These are phyloP conservation scores for Entomortierella parvispora DNA, from an alignment of 192 early-diverging fungal genomes.

Conservation along the genomic window DNA sequence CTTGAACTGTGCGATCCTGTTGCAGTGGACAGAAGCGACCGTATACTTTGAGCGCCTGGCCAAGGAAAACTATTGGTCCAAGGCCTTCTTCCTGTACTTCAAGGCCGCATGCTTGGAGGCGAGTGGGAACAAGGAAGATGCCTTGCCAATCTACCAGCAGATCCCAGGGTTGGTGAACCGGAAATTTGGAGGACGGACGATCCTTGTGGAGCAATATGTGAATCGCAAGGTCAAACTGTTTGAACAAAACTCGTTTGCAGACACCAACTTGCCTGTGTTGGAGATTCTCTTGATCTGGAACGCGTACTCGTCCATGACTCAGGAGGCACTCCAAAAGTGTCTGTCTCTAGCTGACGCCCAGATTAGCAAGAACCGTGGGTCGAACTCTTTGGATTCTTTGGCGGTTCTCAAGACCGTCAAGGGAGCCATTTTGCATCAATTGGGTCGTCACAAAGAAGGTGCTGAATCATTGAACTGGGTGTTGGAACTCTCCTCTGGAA, in stretches of 20 bases:
- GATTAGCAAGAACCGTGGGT: constrained; percentile 35
- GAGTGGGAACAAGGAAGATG: constrained; percentile 73
- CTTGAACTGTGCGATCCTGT: constrained; percentile 54
- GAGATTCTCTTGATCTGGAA: constrained; percentile 64
- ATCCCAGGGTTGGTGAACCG: constrained; percentile 56
- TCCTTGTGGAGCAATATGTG: constrained; percentile 59
- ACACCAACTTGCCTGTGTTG: constrained; percentile 57
- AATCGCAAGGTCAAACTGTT: constrained; percentile 57
- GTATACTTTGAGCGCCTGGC: constrained; percentile 48
- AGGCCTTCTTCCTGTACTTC: constrained; percentile 57
- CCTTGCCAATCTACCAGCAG: constrained; percentile 69
- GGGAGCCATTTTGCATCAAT: constrained; percentile 55
- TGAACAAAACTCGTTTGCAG: constrained; percentile 57
- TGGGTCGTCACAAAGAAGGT: constrained; percentile 47
- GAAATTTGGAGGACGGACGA: constrained; percentile 58
- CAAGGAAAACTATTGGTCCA: constrained; percentile 60
- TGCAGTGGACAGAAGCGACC: constrained; percentile 55
- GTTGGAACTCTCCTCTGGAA: constrained; percentile 47
- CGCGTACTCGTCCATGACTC: constrained; percentile 59
- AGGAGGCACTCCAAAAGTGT: constrained; percentile 26
- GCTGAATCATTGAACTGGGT: constrained; percentile 60
- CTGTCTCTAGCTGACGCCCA: constrained; percentile 41
- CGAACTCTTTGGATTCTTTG: constrained; percentile 47
- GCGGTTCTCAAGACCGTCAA: constrained; percentile 59
- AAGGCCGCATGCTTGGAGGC: constrained; percentile 56